phyloP scores from a whole-genome alignment of 306 rosid genomes.

The Lathyrus tuberosus region DNA sequence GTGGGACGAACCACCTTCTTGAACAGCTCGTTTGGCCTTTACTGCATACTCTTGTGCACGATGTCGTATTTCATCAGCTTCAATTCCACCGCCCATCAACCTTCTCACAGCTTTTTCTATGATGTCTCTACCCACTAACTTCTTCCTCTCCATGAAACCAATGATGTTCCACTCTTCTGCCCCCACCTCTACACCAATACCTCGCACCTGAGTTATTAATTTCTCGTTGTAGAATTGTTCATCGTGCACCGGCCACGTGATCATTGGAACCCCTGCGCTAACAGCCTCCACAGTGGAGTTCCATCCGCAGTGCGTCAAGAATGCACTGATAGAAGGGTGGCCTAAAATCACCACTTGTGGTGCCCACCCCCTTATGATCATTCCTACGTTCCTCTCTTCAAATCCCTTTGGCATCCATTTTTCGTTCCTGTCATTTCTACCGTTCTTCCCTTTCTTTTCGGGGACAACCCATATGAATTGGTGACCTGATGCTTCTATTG shows the following conservation, averaged over 20 bases:
- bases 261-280: slow-evolving; percentile 39
- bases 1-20: slow-evolving; percentile 39
- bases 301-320: slow-evolving; percentile 40
- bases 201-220: slow-evolving; percentile 37
- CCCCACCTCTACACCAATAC: slow-evolving; percentile 50
- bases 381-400: slow-evolving; percentile 27
- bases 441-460: slow-evolving; percentile 21
- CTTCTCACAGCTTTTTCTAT: slow-evolving; percentile 44
- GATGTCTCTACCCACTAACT: slow-evolving; percentile 19
- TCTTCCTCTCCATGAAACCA: neutral
- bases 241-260: slow-evolving; percentile 38
- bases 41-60: slow-evolving; percentile 8
- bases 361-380: slow-evolving; percentile 41
- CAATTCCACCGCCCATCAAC: slow-evolving; percentile 44
- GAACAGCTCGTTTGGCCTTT: slow-evolving; percentile 36
- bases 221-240: slow-evolving; percentile 45
- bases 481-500: slow-evolving; percentile 16
- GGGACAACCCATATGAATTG: slow-evolving; percentile 40
- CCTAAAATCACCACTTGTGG: slow-evolving; percentile 26
- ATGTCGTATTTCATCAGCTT: slow-evolving; percentile 32
- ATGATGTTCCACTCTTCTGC: slow-evolving; percentile 31
- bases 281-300: slow-evolving; percentile 28
- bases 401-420: slow-evolving; percentile 41
- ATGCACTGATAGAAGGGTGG: slow-evolving; percentile 23
- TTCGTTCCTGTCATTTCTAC: neutral